Evolutionary conservation across 192 early-diverging fungal species (phyloP), one percentile per base, ranked within the genome.

Genomic region (Coemansia sp.): DNA sequence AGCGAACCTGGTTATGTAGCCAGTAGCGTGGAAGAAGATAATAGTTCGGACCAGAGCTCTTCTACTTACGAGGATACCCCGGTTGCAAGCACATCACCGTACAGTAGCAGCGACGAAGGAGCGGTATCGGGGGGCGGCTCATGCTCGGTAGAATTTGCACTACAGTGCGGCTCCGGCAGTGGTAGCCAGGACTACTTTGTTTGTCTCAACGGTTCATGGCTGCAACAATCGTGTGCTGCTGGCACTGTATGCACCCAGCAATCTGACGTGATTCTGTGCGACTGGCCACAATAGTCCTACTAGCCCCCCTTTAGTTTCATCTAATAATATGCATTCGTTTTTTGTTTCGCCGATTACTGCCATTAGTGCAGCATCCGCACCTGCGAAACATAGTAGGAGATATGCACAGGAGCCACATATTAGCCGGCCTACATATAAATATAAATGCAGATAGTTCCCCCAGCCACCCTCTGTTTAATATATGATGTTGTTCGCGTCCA

Each of bases 121-220:
- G 2, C 22, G 7, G 22, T 14, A 25, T 9, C 22, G 20, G 49
- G 9, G 10, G 49, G 22, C 2, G 22, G 6, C 9, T 7, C 49
- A 13, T 52, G 49, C 22, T 25, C 49, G 49, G 10, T 11, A 10
- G 49, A 52, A 1, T 25, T 52, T 20, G 49, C 4, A 25, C 10
- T 25, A 19, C 20, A 25, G 14, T 52, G 49, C 22, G 49, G 49
- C 7, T 52, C 49, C 1, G 49, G 25, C 23, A 11, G 22, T 3
- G 49, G 49, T 25, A 52, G 22, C 49, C 13, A 7, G 8, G 65
- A 65, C 63, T 65, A 65, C 53, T 54, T 56, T 29, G 53, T 65
- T 25, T 65, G 63, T 42, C 53, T 65, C 40, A 56, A 65, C 48
- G 45, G 57, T 25, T 19, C 20, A 15, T 67, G 65, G 65, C 15